phyloP scores from a whole-genome alignment of 371 early-diverging fungal species.

The Syncephalis fuscata region DNA sequence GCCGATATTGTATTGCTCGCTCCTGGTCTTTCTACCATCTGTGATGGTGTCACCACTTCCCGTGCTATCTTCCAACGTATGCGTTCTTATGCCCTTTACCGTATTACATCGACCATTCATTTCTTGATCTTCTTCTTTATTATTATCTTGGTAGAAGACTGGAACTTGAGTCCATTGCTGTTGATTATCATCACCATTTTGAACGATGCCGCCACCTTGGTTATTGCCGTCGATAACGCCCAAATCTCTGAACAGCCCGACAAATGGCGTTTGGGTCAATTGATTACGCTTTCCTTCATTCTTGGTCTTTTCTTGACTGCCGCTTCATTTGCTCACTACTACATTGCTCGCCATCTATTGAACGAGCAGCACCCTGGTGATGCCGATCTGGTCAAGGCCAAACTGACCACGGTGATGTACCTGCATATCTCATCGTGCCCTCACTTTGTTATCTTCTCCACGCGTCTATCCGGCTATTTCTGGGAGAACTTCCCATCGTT shows the following conservation, averaged over 20 bases:
- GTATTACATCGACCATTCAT: slow-evolving; percentile 78
- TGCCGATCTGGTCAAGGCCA: slow-evolving; percentile 5
- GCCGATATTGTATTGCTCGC: slow-evolving; percentile 80
- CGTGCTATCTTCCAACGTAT: slow-evolving; percentile 82
- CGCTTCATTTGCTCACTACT: slow-evolving; percentile 59
- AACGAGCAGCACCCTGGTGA: not conserved
- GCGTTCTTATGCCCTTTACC: slow-evolving; percentile 77
- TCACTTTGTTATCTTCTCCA: slow-evolving; percentile 94
- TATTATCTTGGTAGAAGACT: slow-evolving; percentile 43
- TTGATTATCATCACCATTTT: slow-evolving; percentile 59
- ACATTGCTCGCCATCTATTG: slow-evolving; percentile 27
- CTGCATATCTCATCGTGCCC: slow-evolving; percentile 76
- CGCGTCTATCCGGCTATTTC: slow-evolving; percentile 77
- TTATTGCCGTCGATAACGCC: slow-evolving; percentile 73
- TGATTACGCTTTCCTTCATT: slow-evolving; percentile 50
- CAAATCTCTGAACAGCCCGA: slow-evolving; percentile 58
- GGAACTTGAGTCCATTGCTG: slow-evolving; percentile 46
- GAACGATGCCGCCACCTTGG: slow-evolving; percentile 76
- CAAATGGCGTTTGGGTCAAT: slow-evolving; percentile 78
- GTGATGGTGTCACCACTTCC: slow-evolving; percentile 59
- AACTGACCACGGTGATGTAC: slow-evolving; percentile 62
- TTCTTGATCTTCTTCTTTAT: slow-evolving; percentile 79
- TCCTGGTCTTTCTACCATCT: slow-evolving; percentile 72
- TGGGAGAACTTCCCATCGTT: slow-evolving; percentile 70
- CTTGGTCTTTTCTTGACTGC: slow-evolving; percentile 43